These are phyloP conservation scores for Bertia moriformis DNA, from an alignment of 2,329 filamentous ascomycete genomes.

Conservation along the genomic window DNA sequence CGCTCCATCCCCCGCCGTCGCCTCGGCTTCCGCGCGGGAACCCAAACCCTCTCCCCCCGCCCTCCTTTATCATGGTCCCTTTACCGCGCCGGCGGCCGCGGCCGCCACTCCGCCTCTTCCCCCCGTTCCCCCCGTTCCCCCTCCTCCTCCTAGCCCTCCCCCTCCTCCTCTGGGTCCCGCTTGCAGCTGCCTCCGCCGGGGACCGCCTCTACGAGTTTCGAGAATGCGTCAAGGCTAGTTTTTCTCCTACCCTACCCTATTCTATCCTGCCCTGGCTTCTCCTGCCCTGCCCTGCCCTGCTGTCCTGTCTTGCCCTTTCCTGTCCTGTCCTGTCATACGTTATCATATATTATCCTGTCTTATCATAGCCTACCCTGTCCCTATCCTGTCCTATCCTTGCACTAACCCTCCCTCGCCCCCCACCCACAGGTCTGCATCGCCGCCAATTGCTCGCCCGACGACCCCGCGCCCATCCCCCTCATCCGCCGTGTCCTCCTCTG, in stretches of 20 bases:
- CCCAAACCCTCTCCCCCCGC: too few species aligned
- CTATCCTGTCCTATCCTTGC: conserved; percentile 3
- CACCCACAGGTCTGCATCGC: conserved; percentile 56
- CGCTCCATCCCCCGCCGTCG: too few species aligned
- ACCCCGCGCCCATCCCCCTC: conserved; percentile 42
- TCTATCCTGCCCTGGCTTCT: conserved; percentile 2
- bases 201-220: conserved; percentile 78
- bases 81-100: too few species aligned
- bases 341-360: conserved; percentile 5
- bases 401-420: conserved; percentile 1
- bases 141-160: conserved; percentile 14
- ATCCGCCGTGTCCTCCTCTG: conserved; percentile 78
- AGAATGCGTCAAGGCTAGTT: conserved; percentile 66
- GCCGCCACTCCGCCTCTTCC: too few species aligned
- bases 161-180: conserved; percentile 21
- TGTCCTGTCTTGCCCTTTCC: too few species aligned
- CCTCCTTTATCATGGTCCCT: too few species aligned
- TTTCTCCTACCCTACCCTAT: too few species aligned
- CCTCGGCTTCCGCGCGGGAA: too few species aligned
- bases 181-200: conserved; percentile 40
- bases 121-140: too few species aligned
- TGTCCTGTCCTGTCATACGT: background rate
- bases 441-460: conserved; percentile 62
- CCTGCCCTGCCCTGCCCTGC: background rate
- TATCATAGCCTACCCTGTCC: background rate